A percentile compares a stretch with the other conserved stretches of the same genome.
Evolutionary conservation across 2,329 filamentous ascomycete species (phyloP).

Genomic region (Pseudofabraea citricarpa): DNA sequence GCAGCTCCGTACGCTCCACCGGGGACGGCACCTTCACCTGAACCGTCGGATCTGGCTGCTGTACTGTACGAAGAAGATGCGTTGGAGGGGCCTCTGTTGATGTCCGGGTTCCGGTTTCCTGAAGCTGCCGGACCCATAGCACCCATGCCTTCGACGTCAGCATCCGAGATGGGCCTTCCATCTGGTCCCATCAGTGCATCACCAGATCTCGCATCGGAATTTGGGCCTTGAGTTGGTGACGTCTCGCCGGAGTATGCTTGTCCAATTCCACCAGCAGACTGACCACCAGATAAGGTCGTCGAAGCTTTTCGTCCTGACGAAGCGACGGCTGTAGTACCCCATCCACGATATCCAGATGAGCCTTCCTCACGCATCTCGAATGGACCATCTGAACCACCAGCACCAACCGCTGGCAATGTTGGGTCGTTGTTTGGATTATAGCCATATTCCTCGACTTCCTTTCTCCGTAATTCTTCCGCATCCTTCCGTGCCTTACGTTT

Average conservation of each 20-base stretch:
- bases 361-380: conserved; percentile 77
- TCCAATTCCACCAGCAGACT: conserved; percentile 46
- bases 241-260: conserved; percentile 68
- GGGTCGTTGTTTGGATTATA: conserved; percentile 98
- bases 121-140: conserved; percentile 71
- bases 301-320: conserved; percentile 78
- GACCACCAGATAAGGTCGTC: conserved; percentile 79
- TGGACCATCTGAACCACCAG: conserved; percentile 42
- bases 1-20: conserved; percentile 40
- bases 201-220: conserved; percentile 65
- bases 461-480: conserved; percentile 81
- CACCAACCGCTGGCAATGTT: conserved; percentile 57
- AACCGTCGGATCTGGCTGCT: conserved; percentile 67
- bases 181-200: conserved; percentile 52
- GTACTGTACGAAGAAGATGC: conserved; percentile 94
- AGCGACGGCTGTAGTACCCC: conserved; percentile 72
- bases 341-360: conserved; percentile 82
- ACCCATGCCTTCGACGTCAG: conserved; percentile 79
- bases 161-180: conserved; percentile 41
- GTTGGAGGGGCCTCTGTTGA: conserved; percentile 87
- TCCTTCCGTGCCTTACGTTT: conserved; percentile 81
- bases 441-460: conserved; percentile 95
- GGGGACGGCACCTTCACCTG: conserved; percentile 42
- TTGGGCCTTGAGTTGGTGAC: conserved; percentile 60
- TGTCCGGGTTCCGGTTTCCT: conserved; percentile 61